phyloP scores from a whole-genome alignment of 2,329 filamentous ascomycete species.

The Aschersonia sp. region DNA sequence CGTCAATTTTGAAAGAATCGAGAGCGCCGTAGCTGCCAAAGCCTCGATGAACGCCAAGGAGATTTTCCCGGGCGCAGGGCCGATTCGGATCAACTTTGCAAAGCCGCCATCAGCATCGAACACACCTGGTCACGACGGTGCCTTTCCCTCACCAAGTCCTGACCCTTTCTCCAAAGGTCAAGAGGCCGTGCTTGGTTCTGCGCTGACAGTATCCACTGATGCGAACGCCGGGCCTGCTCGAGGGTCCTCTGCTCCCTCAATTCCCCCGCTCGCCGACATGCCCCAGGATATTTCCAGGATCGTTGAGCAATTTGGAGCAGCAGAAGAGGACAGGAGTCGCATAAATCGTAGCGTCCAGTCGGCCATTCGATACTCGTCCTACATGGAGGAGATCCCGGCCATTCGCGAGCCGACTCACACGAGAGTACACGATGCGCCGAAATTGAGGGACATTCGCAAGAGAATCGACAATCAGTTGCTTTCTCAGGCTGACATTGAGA shows the following conservation, averaged over 20 bases:
- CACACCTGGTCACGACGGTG: constrained; percentile 76
- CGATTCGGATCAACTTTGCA: constrained; percentile 90
- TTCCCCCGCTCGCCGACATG: constrained; percentile 63
- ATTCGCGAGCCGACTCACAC: constrained; percentile 80
- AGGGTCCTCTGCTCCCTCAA: constrained; percentile 36
- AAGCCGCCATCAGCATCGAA: constrained; percentile 85
- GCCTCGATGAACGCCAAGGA: constrained; percentile 86
- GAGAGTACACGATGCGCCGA: constrained; percentile 82
- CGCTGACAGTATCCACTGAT: constrained; percentile 16
- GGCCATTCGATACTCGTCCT: constrained; percentile 60
- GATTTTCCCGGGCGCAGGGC: constrained; percentile 92
- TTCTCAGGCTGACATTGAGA: constrained; percentile 76
- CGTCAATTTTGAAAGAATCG: constrained; percentile 87
- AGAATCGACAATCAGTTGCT: constrained; percentile 91
- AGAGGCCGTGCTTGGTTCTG: constrained; percentile 23
- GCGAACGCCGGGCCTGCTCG: constrained; percentile 8
- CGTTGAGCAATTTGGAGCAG: constrained; percentile 76
- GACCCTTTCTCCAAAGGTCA: constrained; percentile 58
- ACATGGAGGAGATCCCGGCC: constrained; percentile 73
- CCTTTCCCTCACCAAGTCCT: constrained; percentile 82
- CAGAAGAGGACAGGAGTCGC: constrained; percentile 58
- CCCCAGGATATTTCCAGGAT: constrained; percentile 74
- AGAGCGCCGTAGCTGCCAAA: constrained; percentile 83
- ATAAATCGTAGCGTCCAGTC: constrained; percentile 62
- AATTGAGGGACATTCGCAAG: constrained; percentile 90